phyloP scores from a whole-genome alignment of 768 basidiomycete genomes.

The Ephemerocybe angulata region DNA sequence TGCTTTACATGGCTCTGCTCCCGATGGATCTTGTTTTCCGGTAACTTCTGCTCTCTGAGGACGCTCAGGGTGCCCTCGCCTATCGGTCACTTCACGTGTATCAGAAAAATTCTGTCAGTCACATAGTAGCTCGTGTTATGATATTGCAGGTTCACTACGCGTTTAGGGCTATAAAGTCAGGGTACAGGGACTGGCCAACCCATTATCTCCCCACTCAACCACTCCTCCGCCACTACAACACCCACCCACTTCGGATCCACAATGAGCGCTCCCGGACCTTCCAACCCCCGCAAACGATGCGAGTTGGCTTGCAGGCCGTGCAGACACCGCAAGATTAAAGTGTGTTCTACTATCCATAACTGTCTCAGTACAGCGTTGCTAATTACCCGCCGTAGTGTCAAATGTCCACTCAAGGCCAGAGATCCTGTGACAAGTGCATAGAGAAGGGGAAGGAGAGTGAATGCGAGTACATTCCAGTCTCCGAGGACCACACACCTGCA shows the following conservation, averaged over 20 bases:
- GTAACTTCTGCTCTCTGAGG: not conserved
- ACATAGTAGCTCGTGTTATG: slow-evolving; percentile 5
- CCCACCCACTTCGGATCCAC: not conserved
- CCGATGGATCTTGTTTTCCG: not conserved
- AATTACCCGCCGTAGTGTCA: slow-evolving; percentile 23
- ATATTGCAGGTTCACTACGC: slow-evolving; percentile 1
- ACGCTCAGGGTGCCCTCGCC: not conserved
- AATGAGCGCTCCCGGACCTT: not conserved
- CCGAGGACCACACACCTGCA: slow-evolving; percentile 22
- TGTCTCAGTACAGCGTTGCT: not conserved
- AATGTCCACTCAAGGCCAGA: slow-evolving; percentile 19
- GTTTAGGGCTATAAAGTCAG: slow-evolving; percentile 5
- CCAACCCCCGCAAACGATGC: slow-evolving; percentile 25
- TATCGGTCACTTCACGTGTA: not conserved
- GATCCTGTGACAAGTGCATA: slow-evolving; percentile 38
- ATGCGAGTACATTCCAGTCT: slow-evolving; percentile 43
- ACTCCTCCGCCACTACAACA: slow-evolving; percentile 1
- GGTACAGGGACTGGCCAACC: slow-evolving; percentile 1
- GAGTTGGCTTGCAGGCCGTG: slow-evolving; percentile 54
- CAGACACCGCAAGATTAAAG: slow-evolving; percentile 54
- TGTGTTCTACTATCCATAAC: slow-evolving; percentile 17
- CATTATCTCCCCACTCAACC: slow-evolving; percentile 9
- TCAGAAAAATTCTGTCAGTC: not conserved
- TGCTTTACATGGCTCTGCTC: not conserved
- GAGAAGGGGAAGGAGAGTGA: slow-evolving; percentile 26